Evolutionary conservation across 2,329 filamentous ascomycete species (phyloP).

Genomic region (Colletotrichum abscissum): DNA sequence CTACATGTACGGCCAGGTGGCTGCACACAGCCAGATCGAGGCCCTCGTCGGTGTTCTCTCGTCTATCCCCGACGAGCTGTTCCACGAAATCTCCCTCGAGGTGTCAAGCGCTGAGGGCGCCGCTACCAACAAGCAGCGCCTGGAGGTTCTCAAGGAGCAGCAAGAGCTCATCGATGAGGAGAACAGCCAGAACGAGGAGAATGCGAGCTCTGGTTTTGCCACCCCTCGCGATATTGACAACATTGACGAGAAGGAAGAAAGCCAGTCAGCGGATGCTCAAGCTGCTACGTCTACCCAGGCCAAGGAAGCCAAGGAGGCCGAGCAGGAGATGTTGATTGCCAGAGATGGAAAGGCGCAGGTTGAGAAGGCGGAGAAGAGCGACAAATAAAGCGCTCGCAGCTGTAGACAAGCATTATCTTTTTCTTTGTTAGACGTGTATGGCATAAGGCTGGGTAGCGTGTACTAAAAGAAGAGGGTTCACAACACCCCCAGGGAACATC

Average conservation of each 20-base stretch:
- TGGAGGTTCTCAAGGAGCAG: slow-evolving; percentile 98
- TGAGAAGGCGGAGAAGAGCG: slow-evolving; percentile 51
- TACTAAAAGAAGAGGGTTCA: slow-evolving; percentile 36
- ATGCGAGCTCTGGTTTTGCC: slow-evolving; percentile 78
- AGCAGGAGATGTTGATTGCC: slow-evolving; percentile 50
- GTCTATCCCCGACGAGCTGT: slow-evolving; percentile 96
- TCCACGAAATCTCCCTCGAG: slow-evolving; percentile 99
- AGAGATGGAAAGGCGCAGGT: slow-evolving; percentile 41
- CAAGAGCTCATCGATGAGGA: slow-evolving; percentile 98
- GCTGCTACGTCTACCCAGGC: slow-evolving; percentile 47
- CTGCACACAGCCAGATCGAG: slow-evolving; percentile 91
- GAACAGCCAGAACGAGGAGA: slow-evolving; percentile 88
- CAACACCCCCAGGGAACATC: slow-evolving; percentile 34
- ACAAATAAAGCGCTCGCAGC: slow-evolving; percentile 44
- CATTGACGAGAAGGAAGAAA: slow-evolving; percentile 94
- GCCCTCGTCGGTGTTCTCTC: slow-evolving; percentile 92
- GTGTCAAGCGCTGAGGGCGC: slow-evolving; percentile 97
- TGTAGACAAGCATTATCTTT: slow-evolving; percentile 38
- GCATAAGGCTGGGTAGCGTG: slow-evolving; percentile 37
- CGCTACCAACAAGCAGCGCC: slow-evolving; percentile 97
- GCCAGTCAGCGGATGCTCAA: slow-evolving; percentile 61
- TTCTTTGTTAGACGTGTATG: slow-evolving; percentile 35
- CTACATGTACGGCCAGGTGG: slow-evolving; percentile 94
- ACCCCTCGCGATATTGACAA: slow-evolving; percentile 88
- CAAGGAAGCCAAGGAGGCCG: slow-evolving; percentile 51